Percentiles rank a stretch among this genome's conserved stretches.
phyloP scores from a whole-genome alignment of 495 filamentous ascomycete genomes.

The Hypoxylon crocopeplum region DNA sequence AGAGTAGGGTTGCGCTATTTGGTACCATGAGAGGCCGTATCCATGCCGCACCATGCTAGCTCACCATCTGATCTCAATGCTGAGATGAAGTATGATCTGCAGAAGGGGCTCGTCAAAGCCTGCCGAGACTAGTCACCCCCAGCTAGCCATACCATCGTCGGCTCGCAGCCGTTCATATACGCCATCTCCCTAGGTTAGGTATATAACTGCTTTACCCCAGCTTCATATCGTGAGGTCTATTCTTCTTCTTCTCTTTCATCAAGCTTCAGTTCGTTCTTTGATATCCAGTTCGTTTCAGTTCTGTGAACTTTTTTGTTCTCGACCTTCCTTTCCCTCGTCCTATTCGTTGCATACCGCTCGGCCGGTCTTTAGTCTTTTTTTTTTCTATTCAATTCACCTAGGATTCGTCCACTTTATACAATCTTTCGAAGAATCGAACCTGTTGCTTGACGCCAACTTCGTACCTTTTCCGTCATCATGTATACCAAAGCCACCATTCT shows the following conservation, averaged over 20 bases:
- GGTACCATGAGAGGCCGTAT: conserved; percentile 14
- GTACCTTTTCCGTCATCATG: conserved; percentile 47
- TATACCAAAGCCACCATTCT: conserved; percentile 51
- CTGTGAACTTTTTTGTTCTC: conserved; percentile 53
- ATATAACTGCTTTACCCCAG: conserved; percentile 29
- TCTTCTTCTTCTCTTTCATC: conserved; percentile 20
- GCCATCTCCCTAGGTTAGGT: too few species aligned
- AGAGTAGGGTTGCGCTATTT: conserved; percentile 19
- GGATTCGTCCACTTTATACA: conserved; percentile 48
- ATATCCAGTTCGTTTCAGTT: conserved; percentile 50
- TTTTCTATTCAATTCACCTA: conserved; percentile 30
- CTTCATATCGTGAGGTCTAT: conserved; percentile 19
- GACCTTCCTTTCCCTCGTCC: conserved; percentile 38
- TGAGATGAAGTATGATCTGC: conserved; percentile 38
- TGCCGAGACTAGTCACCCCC: conserved; percentile 10
- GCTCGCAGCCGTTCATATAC: not conserved
- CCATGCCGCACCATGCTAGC: conserved; percentile 33
- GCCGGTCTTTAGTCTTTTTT: conserved; percentile 45
- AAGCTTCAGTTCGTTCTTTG: conserved; percentile 42
- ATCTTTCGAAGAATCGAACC: conserved; percentile 27
- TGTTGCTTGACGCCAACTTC: conserved; percentile 32
- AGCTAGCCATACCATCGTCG: not conserved
- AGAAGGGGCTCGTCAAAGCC: conserved; percentile 36
- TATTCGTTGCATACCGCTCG: conserved; percentile 49
- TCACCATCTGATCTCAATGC: conserved; percentile 26